Evolutionary conservation across 208 protist genomes (phyloP), one percentile per base, ranked within the genome.

Genomic region (Leishmania martiniquensis): DNA sequence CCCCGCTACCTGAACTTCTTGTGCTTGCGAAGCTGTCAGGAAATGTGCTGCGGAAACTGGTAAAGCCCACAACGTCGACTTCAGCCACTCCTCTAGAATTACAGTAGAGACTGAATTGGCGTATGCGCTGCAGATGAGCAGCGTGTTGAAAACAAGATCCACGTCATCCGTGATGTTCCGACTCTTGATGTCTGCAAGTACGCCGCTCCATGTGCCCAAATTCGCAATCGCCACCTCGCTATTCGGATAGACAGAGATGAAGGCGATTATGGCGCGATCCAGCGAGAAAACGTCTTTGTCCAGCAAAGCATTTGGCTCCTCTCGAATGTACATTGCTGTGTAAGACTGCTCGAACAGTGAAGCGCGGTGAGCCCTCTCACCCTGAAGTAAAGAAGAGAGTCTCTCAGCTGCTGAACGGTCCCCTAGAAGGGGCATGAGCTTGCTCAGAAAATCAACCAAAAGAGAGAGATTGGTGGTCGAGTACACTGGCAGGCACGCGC

Each of bases 271-370:
- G 34, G 82, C 91, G 37, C 89, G 89, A 78, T 97, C 92, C 32
- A 97, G 75, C 0, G 87, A 89, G 78, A 97, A 96, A 39, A 97
- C 78, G 85, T 97, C 94, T 60, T 94, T 95, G 77, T 97, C 89
- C 20, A 97, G 60, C 1, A 92, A 75, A 13, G 68, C 77, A 76
- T 97, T 97, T 10, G 85, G 80, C 45, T 76, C 67, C 42, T 89
- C 80, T 42, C 86, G 78, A 32, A 96, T 85, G 73, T 91, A 96
- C 29, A 80, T 75, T 32, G 72, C 76, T 29, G 80, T 71, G 75
- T 97, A 97, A 13, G 91, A 88, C 73, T 83, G 79, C 73, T 93
- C 91, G 85, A 97, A 97, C 25, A 72, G 65, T 59, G 81, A 67
- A 39, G 85, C 84, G 42, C 89, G 81, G 34, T 59, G 65, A 20